Conservation (phyloP, 306 rosid species). For the Dalbergia oliveri region DNA sequence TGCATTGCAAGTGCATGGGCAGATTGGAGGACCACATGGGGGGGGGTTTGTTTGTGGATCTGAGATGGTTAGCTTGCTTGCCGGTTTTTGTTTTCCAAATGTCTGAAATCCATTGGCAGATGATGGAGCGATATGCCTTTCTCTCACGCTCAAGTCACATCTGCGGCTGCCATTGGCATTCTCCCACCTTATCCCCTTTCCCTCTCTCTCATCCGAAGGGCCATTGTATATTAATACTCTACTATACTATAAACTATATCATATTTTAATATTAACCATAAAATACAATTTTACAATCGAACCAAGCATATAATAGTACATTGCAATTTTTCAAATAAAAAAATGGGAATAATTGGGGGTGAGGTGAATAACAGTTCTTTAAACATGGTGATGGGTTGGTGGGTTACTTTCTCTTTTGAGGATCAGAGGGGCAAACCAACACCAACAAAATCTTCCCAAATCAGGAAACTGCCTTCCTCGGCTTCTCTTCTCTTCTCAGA, state of each 20-base stretch:
- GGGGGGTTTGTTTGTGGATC: no score
- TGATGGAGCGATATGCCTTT: conserved; percentile 55
- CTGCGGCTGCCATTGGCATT: conserved; percentile 8
- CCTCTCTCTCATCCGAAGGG: conserved; percentile 55
- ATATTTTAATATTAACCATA: no score
- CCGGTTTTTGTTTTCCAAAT: not conserved
- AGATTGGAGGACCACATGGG: no score
- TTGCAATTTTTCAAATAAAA: not conserved
- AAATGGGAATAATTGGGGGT: no score
- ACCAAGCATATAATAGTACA: not conserved
- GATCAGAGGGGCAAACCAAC: conserved; percentile 46
- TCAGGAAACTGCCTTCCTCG: conserved; percentile 54
- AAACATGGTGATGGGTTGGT: not conserved
- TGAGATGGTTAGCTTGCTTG: not conserved
- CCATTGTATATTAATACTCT: not conserved
- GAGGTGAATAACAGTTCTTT: not conserved
- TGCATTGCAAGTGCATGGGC: no score
- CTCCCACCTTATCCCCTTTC: conserved; percentile 53
- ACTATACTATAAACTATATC: no score
- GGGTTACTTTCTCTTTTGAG: conserved; percentile 41
- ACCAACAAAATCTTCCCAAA: conserved; percentile 55
- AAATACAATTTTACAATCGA: no score
- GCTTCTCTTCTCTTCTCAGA: conserved; percentile 31
- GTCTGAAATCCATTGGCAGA: conserved; percentile 33
- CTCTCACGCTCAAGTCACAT: conserved; percentile 32